These are phyloP conservation scores for Bryoerythrophyllum caledonicum DNA, from an alignment of 225 moss, liverwort and hornwort species.

Conservation along the genomic window DNA sequence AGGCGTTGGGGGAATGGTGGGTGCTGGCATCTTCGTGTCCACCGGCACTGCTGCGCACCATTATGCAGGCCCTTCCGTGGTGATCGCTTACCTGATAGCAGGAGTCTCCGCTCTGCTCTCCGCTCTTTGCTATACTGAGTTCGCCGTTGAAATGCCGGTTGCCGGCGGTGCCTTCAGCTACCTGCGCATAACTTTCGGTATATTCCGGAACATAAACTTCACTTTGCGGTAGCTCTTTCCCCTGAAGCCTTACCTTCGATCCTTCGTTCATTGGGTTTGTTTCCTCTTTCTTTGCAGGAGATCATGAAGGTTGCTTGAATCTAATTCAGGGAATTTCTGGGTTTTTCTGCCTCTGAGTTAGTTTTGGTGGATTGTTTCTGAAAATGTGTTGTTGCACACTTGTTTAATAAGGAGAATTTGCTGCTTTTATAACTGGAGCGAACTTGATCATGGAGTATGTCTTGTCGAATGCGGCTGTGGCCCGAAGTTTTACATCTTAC, in stretches of 20 bases:
- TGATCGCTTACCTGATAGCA: constrained; percentile 80
- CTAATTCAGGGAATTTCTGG: background rate
- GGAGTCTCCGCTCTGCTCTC: constrained; percentile 86
- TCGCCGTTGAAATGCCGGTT: constrained; percentile 89
- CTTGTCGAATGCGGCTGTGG: constrained; percentile 90
- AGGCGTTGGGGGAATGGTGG: constrained; percentile 97
- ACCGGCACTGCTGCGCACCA: constrained; percentile 78
- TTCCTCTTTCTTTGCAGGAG: background rate
- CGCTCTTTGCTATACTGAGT: constrained; percentile 92
- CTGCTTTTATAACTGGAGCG: constrained; percentile 91
- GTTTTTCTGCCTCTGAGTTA: background rate
- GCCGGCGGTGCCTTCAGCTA: constrained; percentile 98
- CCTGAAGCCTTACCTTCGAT: background rate
- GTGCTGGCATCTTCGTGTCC: constrained; percentile 90
- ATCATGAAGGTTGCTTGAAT: too few species aligned
- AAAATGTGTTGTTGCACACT: background rate
- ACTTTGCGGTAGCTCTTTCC: background rate
- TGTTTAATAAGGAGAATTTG: constrained; percentile 67
- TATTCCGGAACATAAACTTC: background rate
- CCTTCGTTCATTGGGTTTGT: background rate
- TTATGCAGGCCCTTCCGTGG: constrained; percentile 76
- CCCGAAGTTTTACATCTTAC: constrained; percentile 89
- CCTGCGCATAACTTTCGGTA: constrained; percentile 85
- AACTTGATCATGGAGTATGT: constrained; percentile 96
- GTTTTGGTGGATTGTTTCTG: background rate